A percentile compares a stretch with the other conserved stretches of the same genome.
Evolutionary conservation across 441 rosid genomes (phyloP).

Genomic region (Dalechampia spathulata): DNA sequence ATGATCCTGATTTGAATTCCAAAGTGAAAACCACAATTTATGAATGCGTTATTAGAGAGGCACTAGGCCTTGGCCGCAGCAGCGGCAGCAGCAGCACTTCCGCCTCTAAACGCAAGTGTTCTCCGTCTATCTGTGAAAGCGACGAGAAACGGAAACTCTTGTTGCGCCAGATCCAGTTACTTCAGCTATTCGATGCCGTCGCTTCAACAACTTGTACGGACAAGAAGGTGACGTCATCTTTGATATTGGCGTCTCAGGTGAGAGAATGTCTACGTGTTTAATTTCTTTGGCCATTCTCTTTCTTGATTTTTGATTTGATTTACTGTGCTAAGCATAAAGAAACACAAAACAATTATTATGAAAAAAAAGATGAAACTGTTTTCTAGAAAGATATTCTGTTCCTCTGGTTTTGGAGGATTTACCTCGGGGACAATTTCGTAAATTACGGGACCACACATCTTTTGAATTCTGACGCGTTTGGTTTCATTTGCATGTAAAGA

Average conservation of each 20-base stretch:
- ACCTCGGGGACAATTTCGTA: too few species aligned
- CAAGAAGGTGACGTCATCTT: slow-evolving; percentile 39
- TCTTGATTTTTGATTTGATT: not conserved
- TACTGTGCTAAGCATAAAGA: too few species aligned
- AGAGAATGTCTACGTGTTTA: too few species aligned
- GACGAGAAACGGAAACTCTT: slow-evolving; percentile 43
- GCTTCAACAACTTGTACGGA: slow-evolving; percentile 21
- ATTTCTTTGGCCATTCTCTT: too few species aligned
- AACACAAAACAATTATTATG: too few species aligned
- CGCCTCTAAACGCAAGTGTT: slow-evolving; percentile 15
- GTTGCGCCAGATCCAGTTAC: slow-evolving; percentile 61
- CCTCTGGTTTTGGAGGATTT: too few species aligned
- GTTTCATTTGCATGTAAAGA: too few species aligned
- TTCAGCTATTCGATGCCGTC: slow-evolving; percentile 62
- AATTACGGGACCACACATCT: too few species aligned
- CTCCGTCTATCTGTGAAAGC: too few species aligned
- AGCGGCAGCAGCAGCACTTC: slow-evolving; percentile 5
- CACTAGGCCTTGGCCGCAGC: slow-evolving; percentile 28
- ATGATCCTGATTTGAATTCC: slow-evolving; percentile 27
- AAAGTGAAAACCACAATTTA: slow-evolving; percentile 48
- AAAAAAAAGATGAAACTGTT: too few species aligned
- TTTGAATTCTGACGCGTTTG: too few species aligned
- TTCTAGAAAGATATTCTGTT: too few species aligned
- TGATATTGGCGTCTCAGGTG: slow-evolving; percentile 49
- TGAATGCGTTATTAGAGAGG: slow-evolving; percentile 54